phyloP scores from a whole-genome alignment of 2,329 filamentous ascomycete genomes.

The Aspergillus sp. region DNA sequence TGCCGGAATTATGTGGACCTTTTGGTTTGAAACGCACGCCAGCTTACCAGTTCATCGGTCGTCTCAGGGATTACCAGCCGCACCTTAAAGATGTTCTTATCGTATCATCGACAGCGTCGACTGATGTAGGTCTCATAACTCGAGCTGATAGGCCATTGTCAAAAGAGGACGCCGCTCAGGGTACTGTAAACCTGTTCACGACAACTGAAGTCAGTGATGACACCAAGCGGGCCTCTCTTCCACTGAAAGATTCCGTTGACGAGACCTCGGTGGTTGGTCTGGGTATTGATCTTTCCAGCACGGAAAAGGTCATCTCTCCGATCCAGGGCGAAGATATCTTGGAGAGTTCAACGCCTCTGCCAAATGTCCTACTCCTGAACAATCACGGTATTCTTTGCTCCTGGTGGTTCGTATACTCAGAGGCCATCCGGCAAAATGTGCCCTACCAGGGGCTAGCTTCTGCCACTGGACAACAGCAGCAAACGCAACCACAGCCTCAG shows the following conservation, averaged over 20 bases:
- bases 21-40: constrained; percentile 58
- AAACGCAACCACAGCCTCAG: constrained; percentile 11
- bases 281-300: constrained; percentile 73
- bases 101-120: constrained; percentile 68
- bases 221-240: constrained; percentile 71
- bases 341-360: constrained; percentile 70
- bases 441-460: constrained; percentile 62
- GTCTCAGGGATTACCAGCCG: constrained; percentile 72
- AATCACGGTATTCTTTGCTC: constrained; percentile 75
- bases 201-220: constrained; percentile 49
- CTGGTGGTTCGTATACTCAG: constrained; percentile 90
- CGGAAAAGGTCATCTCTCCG: constrained; percentile 68
- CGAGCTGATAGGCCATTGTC: constrained; percentile 62
- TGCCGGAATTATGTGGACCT: constrained; percentile 65
- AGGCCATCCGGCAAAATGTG: constrained; percentile 67
- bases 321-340: constrained; percentile 70
- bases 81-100: constrained; percentile 74
- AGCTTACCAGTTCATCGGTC: constrained; percentile 68
- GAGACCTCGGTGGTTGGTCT: constrained; percentile 75
- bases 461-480: constrained; percentile 22
- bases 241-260: constrained; percentile 54
- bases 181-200: constrained; percentile 61
- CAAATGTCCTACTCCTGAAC: constrained; percentile 76
- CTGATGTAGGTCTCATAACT: constrained; percentile 70
- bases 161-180: constrained; percentile 50